Conservation (phyloP, 2,329 filamentous ascomycete genomes). For the Penicillium sp. region DNA sequence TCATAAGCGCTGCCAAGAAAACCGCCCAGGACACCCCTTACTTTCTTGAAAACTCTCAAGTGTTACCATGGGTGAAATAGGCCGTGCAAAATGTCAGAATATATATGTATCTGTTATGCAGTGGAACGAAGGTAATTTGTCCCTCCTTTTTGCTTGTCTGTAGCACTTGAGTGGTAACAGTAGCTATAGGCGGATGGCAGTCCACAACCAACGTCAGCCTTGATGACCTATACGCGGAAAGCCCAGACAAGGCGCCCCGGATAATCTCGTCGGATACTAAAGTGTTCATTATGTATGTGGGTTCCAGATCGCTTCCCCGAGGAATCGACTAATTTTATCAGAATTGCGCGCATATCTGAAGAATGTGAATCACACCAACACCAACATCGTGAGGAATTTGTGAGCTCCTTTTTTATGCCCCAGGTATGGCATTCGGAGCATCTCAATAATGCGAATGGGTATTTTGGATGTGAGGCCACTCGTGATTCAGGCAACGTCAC, state of each 20-base stretch:
- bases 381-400: neutral
- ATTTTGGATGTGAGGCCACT: constrained; percentile 14
- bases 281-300: neutral
- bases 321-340: neutral
- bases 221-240: neutral
- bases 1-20: neutral
- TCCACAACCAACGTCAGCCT: neutral
- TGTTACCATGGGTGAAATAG: neutral
- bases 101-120: neutral
- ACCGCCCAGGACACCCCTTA: neutral
- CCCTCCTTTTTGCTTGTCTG: neutral
- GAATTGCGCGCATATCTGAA: neutral
- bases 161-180: neutral
- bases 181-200: neutral
- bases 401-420: constrained; percentile 5
- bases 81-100: neutral
- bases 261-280: neutral
- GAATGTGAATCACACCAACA: neutral
- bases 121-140: neutral
- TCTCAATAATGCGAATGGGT: constrained; percentile 10
- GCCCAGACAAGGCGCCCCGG: neutral
- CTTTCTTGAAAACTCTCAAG: neutral
- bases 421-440: constrained; percentile 5
- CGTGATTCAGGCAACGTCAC: neutral
- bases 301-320: neutral